Evolutionary conservation across 2,329 filamentous ascomycete species (phyloP), one percentile per base, ranked within the genome.

Genomic region (Paecilomyces niveus): DNA sequence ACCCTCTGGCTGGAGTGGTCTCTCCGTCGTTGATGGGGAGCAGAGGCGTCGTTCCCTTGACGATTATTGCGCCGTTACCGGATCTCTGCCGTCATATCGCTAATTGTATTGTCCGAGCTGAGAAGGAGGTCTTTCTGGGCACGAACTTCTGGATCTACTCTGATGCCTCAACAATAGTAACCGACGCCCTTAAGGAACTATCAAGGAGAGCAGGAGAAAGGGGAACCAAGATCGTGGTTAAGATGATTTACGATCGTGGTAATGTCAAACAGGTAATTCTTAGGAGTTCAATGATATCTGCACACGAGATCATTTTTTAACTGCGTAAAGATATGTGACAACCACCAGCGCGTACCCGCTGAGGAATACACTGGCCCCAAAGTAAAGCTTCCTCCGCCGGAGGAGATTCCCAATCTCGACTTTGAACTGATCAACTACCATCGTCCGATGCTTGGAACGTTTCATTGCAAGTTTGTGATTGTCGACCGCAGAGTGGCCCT

Each of bases 141-240:
- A 92, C 89, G 0, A 91, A 90, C 65, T 90, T 85, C 66, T 92
- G 89, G 89, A 82, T 87, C 60, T 80, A 85, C 50, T 88, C 88
- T 0, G 80, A 86, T 8, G 87, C 89, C 0, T 86, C 87, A 50
- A 81, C 78, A 4, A 81, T 89, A 54, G 81, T 92, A 51, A 88
- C 83, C 3, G 81, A 89, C 67, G 86, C 86, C 0, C 77, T 93
- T 54, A 79, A 79, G 18, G 89, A 92, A 69, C 80, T 92, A 0
- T 89, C 89, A 0, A 79, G 74, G 35, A 81, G 88, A 24, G 87
- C 85, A 0, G 85, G 84, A 0, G 76, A 77, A 55, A 76, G 84
- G 22, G 82, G 83, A 0, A 70, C 76, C 15, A 83, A 78, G 56
- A 79, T 89, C 0, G 80, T 89, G 0, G 82, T 92, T 59, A 92